Percentiles rank a stretch among this genome's conserved stretches.
Evolutionary conservation across 1,139 yeast genomes (phyloP).

Genomic region (Hyphopichia burtonii): DNA sequence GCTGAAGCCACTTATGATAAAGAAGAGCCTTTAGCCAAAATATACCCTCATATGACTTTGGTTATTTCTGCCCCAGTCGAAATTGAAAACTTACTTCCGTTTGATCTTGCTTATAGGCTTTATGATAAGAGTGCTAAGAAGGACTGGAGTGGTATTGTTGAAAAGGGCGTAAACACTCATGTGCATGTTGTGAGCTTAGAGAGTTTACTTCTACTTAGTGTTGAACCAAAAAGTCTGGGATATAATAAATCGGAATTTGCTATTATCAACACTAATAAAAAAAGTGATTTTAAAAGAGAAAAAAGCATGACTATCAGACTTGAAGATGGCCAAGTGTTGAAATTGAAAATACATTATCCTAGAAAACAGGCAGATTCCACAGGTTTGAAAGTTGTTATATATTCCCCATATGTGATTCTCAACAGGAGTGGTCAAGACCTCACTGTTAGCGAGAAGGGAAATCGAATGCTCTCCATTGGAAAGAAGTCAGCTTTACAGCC

Average conservation of each 20-base stretch:
- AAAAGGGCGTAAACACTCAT: slow-evolving; percentile 64
- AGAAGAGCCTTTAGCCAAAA: slow-evolving; percentile 65
- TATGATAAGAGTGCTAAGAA: slow-evolving; percentile 73
- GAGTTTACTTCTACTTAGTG: slow-evolving; percentile 67
- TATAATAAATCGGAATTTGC: slow-evolving; percentile 78
- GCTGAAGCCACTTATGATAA: slow-evolving; percentile 65
- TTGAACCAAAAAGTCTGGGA: slow-evolving; percentile 65
- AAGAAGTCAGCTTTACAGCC: slow-evolving; percentile 24
- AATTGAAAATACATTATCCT: slow-evolving; percentile 65
- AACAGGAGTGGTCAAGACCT: slow-evolving; percentile 77
- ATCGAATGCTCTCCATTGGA: slow-evolving; percentile 40
- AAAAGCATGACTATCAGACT: slow-evolving; percentile 45
- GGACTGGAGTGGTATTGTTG: slow-evolving; percentile 65
- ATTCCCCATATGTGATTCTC: slow-evolving; percentile 78
- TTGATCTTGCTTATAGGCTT: slow-evolving; percentile 70
- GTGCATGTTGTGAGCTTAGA: slow-evolving; percentile 81
- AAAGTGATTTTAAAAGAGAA: slow-evolving; percentile 59
- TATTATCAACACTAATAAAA: slow-evolving; percentile 62
- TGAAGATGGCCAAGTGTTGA: slow-evolving; percentile 66
- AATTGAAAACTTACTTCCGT: slow-evolving; percentile 82
- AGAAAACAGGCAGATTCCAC: slow-evolving; percentile 40
- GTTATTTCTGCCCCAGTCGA: slow-evolving; percentile 84
- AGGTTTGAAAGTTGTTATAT: slow-evolving; percentile 65
- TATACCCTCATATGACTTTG: slow-evolving; percentile 83
- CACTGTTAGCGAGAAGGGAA: slow-evolving; percentile 56